Evolutionary conservation across 768 basidiomycete species (phyloP), one percentile per base, ranked within the genome.

Genomic region (Collybia sordida): DNA sequence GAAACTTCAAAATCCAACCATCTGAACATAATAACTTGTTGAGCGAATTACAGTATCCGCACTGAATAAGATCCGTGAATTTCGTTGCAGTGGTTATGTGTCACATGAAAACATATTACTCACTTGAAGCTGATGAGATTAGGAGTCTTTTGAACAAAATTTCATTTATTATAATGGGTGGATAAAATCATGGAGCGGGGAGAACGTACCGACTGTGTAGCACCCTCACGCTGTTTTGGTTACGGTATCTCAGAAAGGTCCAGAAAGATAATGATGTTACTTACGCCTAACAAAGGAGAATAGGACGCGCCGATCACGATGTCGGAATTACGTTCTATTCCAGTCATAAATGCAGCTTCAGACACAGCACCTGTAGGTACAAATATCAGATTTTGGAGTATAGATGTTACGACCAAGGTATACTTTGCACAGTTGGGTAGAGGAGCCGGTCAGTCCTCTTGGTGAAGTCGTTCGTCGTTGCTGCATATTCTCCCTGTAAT

Each of bases 301-400:
- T 85, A 86, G 3, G 82, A 76, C 0, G 84, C 75, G 18, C 69
- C 69, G 57, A 86, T 86, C 4, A 71, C 68, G 45, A 74, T 74
- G 49, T 74, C 72, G 23, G 65, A 62, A 44, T 74, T 74, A n/a
- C 73, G 55, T 60, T 87, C 84, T 4, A 86, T 57, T 3, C 85
- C 84, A 1, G 80, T 86, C 84, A 86, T 85, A 59, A 79, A 87
- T 1, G 81, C 81, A 1, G 84, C 85, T 58, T 86, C 85, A 15
- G 75, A 78, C 2, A 74, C 64, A 35, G 81, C 65, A 51, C 77
- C 81, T 81, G 22, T 22, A n/a, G n/a, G n/a, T 6, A 1, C 45
- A 4, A 22, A n/a, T n/a, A 21, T 37, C 15, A 12, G n/a, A 42
- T 34, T 6, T 34, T 8, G 6, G 23, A 42, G 17, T 7, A 22